Percentiles rank a stretch among this genome's conserved stretches.
phyloP scores from a whole-genome alignment of 2,329 filamentous ascomycete species.

The Emergomyces orientalis region DNA sequence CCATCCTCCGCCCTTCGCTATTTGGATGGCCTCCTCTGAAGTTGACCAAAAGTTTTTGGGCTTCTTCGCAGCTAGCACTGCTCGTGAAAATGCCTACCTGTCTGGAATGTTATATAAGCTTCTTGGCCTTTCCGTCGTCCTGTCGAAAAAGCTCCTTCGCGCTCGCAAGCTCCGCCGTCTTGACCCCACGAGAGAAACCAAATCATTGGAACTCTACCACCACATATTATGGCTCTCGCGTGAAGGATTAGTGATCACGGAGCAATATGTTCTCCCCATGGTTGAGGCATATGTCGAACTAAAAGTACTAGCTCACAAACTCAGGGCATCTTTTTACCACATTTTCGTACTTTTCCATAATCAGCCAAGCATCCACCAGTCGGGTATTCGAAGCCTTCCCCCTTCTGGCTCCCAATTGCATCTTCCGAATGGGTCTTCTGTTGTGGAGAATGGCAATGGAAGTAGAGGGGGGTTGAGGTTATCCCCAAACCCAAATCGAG shows the following conservation, averaged over 20 bases:
- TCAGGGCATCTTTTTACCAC: conserved; percentile 90
- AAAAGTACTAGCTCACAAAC: conserved; percentile 81
- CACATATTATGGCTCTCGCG: conserved; percentile 94
- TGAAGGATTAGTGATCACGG: conserved; percentile 80
- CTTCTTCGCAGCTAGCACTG: conserved; percentile 71
- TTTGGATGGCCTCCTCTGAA: conserved; percentile 84
- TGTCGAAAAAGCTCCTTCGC: conserved; percentile 72
- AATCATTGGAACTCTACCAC: conserved; percentile 72
- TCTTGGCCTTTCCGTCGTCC: conserved; percentile 77
- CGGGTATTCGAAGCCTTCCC: conserved; percentile 41
- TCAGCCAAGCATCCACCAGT: conserved; percentile 62
- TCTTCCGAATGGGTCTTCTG: conserved; percentile 22
- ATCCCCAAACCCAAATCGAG: conserved; percentile 20
- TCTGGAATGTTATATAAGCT: conserved; percentile 75
- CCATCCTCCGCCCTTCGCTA: conserved; percentile 24
- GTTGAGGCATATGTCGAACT: conserved; percentile 70
- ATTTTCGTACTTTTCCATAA: conserved; percentile 97
- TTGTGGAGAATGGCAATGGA: conserved; percentile 2
- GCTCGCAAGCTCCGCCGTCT: conserved; percentile 74
- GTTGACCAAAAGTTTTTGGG: conserved; percentile 97
- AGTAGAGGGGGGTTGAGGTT: conserved; percentile 5
- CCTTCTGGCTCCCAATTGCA: conserved; percentile 19
- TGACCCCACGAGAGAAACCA: conserved; percentile 68
- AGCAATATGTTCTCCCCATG: conserved; percentile 77
- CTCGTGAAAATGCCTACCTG: conserved; percentile 66